phyloP scores from a whole-genome alignment of 2,329 filamentous ascomycete genomes.

The Chalara sp. region DNA sequence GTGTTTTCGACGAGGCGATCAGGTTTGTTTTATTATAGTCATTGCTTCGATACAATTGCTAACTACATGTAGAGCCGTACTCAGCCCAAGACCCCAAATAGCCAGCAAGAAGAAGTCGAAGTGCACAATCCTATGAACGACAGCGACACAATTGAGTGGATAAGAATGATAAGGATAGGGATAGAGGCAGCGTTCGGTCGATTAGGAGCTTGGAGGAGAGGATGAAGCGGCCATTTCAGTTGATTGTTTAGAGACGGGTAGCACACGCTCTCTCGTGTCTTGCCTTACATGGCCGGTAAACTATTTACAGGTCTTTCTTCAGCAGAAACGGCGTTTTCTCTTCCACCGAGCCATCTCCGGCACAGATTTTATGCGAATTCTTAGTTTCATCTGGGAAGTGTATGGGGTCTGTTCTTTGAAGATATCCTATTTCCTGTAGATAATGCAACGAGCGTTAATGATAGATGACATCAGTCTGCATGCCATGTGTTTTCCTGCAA shows the following conservation, averaged over 20 bases:
- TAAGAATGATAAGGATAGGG: not conserved
- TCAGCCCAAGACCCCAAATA: conserved; percentile 57
- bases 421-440: conserved; percentile 20
- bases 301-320: too few relatives aligned
- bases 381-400: too few relatives aligned
- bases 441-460: conserved; percentile 15
- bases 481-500: too few relatives aligned
- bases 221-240: conserved; percentile 3
- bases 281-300: too few relatives aligned
- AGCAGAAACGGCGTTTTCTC: conserved; percentile 3
- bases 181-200: too few relatives aligned
- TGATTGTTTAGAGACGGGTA: conserved; percentile 5
- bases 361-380: too few relatives aligned
- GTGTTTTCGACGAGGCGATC: conserved; percentile 97
- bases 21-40: conserved; percentile 54
- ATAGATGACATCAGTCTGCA: conserved; percentile 1
- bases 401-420: conserved; percentile 7
- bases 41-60: not conserved
- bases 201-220: not conserved
- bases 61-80: conserved; percentile 50
- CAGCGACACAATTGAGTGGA: not conserved
- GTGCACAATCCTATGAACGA: conserved; percentile 57
- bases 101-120: conserved; percentile 57
- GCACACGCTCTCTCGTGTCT: not conserved
- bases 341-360: conserved; percentile 4